phyloP scores from a whole-genome alignment of 1,284 basidiomycete species.

The Ceratobasidium sp. region DNA sequence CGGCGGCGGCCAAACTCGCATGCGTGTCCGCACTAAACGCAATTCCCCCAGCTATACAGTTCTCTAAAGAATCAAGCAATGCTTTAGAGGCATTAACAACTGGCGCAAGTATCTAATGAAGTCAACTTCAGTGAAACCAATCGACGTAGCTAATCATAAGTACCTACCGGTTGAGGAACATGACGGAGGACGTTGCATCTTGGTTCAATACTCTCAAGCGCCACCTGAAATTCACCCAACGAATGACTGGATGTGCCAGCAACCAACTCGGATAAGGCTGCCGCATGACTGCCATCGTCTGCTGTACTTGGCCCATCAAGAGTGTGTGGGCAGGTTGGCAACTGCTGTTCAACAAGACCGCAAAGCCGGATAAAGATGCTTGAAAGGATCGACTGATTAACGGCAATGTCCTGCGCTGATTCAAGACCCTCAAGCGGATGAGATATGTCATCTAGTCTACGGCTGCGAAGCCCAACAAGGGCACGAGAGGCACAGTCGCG shows the following conservation, averaged over 20 bases:
- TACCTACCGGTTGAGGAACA: neutral
- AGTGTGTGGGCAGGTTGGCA: neutral
- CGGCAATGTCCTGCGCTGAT: neutral
- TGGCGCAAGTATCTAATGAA: neutral
- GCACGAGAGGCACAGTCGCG: neutral
- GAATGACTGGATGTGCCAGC: too few relatives aligned
- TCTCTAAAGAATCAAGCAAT: neutral
- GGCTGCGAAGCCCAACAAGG: neutral
- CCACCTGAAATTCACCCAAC: too few relatives aligned
- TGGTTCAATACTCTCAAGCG: too few relatives aligned
- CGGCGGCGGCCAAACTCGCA: neutral
- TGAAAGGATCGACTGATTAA: neutral
- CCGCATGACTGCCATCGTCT: too few relatives aligned
- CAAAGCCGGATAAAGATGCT: neutral
- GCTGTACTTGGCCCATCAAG: neutral
- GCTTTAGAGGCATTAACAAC: neutral
- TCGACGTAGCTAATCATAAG: neutral
- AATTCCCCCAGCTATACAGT: neutral
- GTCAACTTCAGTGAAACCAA: neutral
- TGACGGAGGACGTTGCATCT: neutral
- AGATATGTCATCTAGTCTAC: too few relatives aligned
- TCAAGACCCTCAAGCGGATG: neutral
- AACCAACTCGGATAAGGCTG: too few relatives aligned
- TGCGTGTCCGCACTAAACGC: neutral
- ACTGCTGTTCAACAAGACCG: neutral